These are phyloP conservation scores for Termitomyces heimii DNA, from an alignment of 768 basidiomycete species.

Conservation along the genomic window DNA sequence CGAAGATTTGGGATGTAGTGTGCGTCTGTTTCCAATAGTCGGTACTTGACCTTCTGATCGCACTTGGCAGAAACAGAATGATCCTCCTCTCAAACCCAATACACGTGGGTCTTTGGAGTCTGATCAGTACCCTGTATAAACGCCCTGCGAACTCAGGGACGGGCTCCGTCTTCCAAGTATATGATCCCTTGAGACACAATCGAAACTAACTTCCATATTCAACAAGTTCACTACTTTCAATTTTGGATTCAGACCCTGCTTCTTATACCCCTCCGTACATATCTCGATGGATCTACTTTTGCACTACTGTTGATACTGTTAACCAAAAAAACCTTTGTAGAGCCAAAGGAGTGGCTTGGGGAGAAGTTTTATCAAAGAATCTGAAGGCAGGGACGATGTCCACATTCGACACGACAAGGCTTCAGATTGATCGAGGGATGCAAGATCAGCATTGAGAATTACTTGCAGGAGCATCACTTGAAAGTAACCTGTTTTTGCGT, in stretches of 20 bases:
- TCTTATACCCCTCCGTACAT: background rate
- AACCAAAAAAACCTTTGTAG: background rate
- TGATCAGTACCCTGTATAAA: background rate
- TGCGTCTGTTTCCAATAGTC: background rate
- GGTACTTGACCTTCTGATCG: background rate
- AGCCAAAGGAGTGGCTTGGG: background rate
- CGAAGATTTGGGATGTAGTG: background rate
- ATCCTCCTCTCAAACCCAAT: background rate
- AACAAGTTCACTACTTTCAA: background rate
- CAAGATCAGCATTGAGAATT: no score
- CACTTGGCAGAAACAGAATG: background rate
- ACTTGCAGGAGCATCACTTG: background rate
- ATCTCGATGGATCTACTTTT: background rate
- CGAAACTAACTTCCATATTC: background rate
- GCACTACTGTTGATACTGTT: background rate
- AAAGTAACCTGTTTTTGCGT: background rate
- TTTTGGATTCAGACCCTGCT: background rate
- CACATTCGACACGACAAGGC: no score
- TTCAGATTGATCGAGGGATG: no score
- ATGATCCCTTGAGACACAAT: background rate
- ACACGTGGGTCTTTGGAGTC: background rate
- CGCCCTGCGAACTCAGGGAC: no score
- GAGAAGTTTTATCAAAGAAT: no score
- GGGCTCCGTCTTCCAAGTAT: no score
- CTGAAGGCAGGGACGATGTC: no score